A percentile compares a stretch with the other conserved stretches of the same genome.
These are phyloP conservation scores for Sisymbrium irio DNA, from an alignment of 345 rosid species.

Conservation along the genomic window DNA sequence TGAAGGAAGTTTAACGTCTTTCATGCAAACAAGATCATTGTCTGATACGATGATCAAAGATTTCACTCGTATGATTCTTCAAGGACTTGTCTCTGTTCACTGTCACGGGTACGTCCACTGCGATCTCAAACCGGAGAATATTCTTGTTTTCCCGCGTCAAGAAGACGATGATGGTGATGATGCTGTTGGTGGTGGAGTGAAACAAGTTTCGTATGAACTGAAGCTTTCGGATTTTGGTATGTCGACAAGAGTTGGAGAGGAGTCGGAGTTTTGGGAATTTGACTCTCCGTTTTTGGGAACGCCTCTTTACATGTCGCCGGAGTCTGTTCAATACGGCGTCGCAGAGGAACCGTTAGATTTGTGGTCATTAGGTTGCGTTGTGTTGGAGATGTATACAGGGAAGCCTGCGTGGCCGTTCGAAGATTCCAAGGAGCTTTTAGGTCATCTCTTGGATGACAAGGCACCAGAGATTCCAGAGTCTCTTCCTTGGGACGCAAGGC, in stretches of 20 bases:
- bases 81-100: slow-evolving; percentile 15
- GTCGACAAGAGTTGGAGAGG: neutral
- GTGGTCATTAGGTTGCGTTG: slow-evolving; percentile 29
- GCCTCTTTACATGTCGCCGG: slow-evolving; percentile 15
- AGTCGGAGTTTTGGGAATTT: neutral
- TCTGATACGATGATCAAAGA: slow-evolving; percentile 8
- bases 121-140: slow-evolving; percentile 16
- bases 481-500: slow-evolving; percentile 20
- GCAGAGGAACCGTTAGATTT: slow-evolving; percentile 11
- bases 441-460: neutral
- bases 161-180: neutral
- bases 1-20: slow-evolving; percentile 11
- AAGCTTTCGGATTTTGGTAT: slow-evolving; percentile 13
- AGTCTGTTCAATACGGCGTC: slow-evolving; percentile 10
- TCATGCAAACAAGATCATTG: neutral
- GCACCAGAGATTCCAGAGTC: slow-evolving; percentile 16
- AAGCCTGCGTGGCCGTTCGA: slow-evolving; percentile 2
- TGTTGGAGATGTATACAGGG: slow-evolving; percentile 28
- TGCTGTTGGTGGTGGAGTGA: neutral
- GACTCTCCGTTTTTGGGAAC: slow-evolving; percentile 6
- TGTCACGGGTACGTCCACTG: slow-evolving; percentile 9
- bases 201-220: neutral
- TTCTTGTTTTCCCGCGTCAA: slow-evolving; percentile 2
- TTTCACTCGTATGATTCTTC: slow-evolving; percentile 27
- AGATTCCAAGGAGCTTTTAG: neutral